These are phyloP conservation scores for Streptanthus diversifolius DNA, from an alignment of 345 rosid genomes.

Conservation along the genomic window DNA sequence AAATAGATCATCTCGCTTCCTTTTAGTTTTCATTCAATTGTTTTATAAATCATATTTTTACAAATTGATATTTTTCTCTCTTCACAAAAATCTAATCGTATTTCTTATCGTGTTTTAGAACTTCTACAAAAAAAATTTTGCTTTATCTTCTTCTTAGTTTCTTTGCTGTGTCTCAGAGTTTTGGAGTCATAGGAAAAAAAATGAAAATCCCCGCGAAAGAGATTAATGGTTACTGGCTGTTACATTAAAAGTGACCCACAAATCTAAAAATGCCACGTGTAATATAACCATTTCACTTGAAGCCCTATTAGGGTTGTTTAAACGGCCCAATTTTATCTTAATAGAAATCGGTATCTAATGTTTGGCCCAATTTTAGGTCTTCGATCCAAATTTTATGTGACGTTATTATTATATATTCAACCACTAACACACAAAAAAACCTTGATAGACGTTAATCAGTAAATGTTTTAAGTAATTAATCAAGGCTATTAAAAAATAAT, in stretches of 20 bases:
- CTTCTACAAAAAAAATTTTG: too few relatives aligned
- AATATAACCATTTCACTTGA: background rate
- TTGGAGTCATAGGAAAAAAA: background rate
- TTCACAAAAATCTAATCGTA: too few relatives aligned
- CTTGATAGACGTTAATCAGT: too few relatives aligned
- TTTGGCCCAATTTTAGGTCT: background rate
- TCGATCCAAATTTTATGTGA: constrained; percentile 1
- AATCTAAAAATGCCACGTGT: background rate
- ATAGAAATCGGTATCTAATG: background rate
- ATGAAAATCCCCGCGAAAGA: background rate
- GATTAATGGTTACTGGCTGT: constrained; percentile 2
- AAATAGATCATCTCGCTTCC: too few relatives aligned
- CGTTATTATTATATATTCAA: too few relatives aligned
- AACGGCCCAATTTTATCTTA: background rate
- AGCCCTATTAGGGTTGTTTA: background rate
- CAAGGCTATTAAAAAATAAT: too few relatives aligned
- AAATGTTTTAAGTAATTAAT: too few relatives aligned
- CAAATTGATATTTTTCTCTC: too few relatives aligned
- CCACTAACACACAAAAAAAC: too few relatives aligned
- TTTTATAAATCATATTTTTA: too few relatives aligned
- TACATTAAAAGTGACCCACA: background rate
- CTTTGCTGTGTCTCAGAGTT: background rate
- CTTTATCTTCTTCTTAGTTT: constrained; percentile 22
- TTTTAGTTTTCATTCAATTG: too few relatives aligned
- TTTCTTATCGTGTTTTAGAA: too few relatives aligned